Evolutionary conservation across 768 basidiomycete species (phyloP).

Genomic region (Leccinellum albellum): DNA sequence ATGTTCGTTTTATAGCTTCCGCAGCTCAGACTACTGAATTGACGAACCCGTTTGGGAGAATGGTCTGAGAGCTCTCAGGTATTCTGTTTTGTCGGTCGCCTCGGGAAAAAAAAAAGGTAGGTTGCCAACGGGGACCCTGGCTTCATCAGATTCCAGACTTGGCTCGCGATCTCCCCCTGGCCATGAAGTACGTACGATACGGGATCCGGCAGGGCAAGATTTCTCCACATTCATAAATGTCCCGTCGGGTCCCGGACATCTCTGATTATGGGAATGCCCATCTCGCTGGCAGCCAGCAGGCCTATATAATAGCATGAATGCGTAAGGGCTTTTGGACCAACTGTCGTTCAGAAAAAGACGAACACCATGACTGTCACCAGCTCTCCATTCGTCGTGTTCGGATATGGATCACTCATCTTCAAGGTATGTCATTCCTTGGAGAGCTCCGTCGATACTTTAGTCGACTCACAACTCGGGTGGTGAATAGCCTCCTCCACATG

Average conservation of each 20-base stretch:
- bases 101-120: background rate
- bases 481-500: slow-evolving; percentile 77
- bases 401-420: slow-evolving; percentile 90
- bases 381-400: slow-evolving; percentile 69
- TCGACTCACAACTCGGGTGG: background rate
- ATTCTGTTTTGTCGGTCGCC: background rate
- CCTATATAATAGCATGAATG: slow-evolving; percentile 1
- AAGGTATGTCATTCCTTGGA: slow-evolving; percentile 44
- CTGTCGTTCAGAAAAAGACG: background rate
- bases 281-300: background rate
- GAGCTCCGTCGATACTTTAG: background rate
- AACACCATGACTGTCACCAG: slow-evolving; percentile 4
- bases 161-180: background rate
- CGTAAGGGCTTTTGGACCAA: background rate
- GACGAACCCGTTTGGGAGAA: background rate
- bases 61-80: background rate
- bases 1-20: background rate
- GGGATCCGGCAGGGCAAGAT: background rate
- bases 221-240: background rate
- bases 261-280: background rate
- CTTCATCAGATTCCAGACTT: background rate
- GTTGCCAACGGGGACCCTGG: background rate
- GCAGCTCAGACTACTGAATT: background rate
- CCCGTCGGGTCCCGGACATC: background rate
- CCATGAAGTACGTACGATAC: background rate